A percentile compares a stretch with the other conserved stretches of the same genome.
These are phyloP conservation scores for Hemileccinum rubropunctum DNA, from an alignment of 768 basidiomycete genomes.

Conservation along the genomic window DNA sequence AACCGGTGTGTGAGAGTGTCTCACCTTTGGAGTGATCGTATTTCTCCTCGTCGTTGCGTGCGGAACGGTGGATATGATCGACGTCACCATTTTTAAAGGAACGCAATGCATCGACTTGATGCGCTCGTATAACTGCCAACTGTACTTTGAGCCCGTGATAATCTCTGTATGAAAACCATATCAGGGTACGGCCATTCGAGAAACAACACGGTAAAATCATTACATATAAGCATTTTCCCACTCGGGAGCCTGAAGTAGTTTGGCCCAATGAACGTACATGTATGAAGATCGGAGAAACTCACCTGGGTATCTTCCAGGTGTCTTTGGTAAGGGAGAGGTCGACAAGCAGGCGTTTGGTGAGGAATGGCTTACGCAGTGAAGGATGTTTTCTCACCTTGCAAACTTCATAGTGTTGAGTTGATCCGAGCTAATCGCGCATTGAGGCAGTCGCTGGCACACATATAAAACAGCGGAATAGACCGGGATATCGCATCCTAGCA, in stretches of 20 bases:
- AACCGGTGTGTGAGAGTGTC: not conserved
- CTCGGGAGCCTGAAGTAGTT: constrained; percentile 56
- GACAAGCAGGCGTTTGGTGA: not conserved
- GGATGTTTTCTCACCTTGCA: constrained; percentile 41
- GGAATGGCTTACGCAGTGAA: not conserved
- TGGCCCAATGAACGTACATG: not conserved
- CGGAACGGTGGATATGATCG: not conserved
- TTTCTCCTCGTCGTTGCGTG: constrained; percentile 1
- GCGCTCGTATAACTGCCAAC: constrained; percentile 52
- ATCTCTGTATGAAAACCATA: constrained; percentile 43
- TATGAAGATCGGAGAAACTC: not conserved
- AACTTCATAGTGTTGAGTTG: constrained; percentile 48
- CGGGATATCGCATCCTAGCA: constrained; percentile 13
- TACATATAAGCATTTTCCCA: constrained; percentile 40
- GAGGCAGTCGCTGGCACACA: not conserved
- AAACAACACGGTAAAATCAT: not conserved
- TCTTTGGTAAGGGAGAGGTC: constrained; percentile 32
- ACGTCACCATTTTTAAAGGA: constrained; percentile 6
- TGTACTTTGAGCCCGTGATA: constrained; percentile 70
- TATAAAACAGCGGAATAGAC: constrained; percentile 7
- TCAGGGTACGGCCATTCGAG: not conserved
- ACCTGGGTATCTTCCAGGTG: constrained; percentile 73
- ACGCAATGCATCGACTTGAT: constrained; percentile 20
- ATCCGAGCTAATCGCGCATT: not conserved
- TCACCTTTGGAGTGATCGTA: constrained; percentile 8